Evolutionary conservation across 2,329 filamentous ascomycete genomes (phyloP), one percentile per base, ranked within the genome.

Genomic region (Arthroderma sp.): DNA sequence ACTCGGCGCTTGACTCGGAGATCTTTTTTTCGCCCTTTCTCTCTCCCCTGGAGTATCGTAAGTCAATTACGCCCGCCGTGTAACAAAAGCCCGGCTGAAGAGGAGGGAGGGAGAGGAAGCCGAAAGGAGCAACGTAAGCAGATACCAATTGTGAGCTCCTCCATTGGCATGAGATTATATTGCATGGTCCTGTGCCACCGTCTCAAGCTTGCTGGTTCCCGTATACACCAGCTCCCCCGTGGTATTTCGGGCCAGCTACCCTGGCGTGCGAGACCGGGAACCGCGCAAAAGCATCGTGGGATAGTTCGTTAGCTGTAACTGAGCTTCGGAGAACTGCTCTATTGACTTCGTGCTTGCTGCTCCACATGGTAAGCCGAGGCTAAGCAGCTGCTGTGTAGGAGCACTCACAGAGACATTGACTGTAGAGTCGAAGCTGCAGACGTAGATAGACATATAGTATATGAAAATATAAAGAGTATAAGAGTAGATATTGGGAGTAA

Each of bases 281-380:
- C 35, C 35, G 35, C 9, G 2, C 11, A 11, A 37, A 37, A 37
- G 6, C 35, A 47, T 23, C 11, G 41, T 19, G 41, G 21, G 19
- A 19, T 25, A 44, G 41, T 31, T 31, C 28, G 28, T 31, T 31
- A 31, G 28, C 28, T 31, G 28, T 31, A 31, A 31, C 28, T 31
- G 28, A 31, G 28, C 28, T 31, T 7, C 28, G n/a, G n/a, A n/a
- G n/a, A n/a, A n/a, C n/a, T n/a, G n/a, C n/a, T n/a, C n/a, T n/a
- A n/a, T n/a, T n/a, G n/a, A n/a, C n/a, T n/a, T n/a, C n/a, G n/a
- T n/a, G n/a, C 11, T 25, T 17, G 17, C 7, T 49, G 11, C 44
- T 49, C 44, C 44, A 49, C 44, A 49, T 31, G 21, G 44, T 13
- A 23, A 49, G 44, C 44, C 44, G 44, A 49, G 44, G 44, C 44